These are phyloP conservation scores for Pneumocystis murina DNA, from an alignment of 1,139 yeast species.

Conservation along the genomic window DNA sequence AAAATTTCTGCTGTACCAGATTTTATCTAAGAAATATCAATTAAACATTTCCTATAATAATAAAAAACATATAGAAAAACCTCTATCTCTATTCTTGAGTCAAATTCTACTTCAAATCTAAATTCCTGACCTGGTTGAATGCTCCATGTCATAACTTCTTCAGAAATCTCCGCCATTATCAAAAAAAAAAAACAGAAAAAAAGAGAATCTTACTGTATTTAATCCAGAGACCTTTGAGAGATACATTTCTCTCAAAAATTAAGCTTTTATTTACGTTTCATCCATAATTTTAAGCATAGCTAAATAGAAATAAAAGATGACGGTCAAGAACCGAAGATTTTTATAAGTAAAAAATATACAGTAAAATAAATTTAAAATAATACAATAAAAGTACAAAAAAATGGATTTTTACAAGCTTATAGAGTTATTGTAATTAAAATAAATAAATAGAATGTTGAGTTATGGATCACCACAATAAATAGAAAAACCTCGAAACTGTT, in stretches of 20 bases:
- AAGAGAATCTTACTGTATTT: neutral
- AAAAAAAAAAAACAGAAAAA: neutral
- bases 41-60: neutral
- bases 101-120: conserved; percentile 64
- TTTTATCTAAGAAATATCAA: neutral
- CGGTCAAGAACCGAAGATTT: neutral
- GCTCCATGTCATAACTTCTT: neutral
- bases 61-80: conserved; percentile 20
- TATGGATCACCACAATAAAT: conserved; percentile 53
- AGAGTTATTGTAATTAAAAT: neutral
- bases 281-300: neutral
- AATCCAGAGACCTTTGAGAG: neutral
- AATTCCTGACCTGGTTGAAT: conserved; percentile 36
- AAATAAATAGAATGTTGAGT: neutral
- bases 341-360: neutral
- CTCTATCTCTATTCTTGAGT: conserved; percentile 40
- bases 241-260: neutral
- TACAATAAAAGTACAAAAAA: neutral
- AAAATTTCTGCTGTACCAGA: conserved; percentile 76
- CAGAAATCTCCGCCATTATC: neutral
- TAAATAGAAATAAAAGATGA: neutral
- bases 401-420: neutral
- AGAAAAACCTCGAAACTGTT: conserved; percentile 92
- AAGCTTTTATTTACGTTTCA: neutral
- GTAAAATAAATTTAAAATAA: neutral